Conservation (phyloP, 495 filamentous ascomycete species). For the Penicillium subrubescens region DNA sequence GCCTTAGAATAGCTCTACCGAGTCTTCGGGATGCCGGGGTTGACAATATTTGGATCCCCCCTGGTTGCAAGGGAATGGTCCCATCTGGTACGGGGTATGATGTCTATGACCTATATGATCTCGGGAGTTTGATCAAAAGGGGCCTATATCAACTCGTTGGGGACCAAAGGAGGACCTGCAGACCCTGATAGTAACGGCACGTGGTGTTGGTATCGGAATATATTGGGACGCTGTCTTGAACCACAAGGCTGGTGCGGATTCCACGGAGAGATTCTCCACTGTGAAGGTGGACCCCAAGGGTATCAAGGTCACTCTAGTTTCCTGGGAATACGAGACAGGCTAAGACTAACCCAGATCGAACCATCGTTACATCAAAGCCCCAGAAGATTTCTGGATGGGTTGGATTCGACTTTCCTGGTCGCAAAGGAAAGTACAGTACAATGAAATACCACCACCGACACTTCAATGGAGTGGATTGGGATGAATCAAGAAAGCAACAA, state of each 20-base stretch:
- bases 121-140: conserved; percentile 80
- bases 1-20: conserved; percentile 56
- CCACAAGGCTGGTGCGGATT: conserved; percentile 73
- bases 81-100: conserved; percentile 70
- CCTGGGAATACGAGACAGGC: not conserved
- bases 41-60: conserved; percentile 71
- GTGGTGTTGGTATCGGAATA: conserved; percentile 55
- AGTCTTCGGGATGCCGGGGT: conserved; percentile 62
- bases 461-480: conserved; percentile 71
- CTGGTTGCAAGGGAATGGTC: conserved; percentile 69
- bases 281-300: conserved; percentile 61
- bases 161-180: conserved; percentile 65
- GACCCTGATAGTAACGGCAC: conserved; percentile 50
- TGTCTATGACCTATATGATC: conserved; percentile 74
- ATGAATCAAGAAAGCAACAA: conserved; percentile 54
- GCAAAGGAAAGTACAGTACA: conserved; percentile 58
- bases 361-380: conserved; percentile 51
- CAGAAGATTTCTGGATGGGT: conserved; percentile 70
- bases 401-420: conserved; percentile 65
- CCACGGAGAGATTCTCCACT: conserved; percentile 57
- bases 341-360: conserved; percentile 49
- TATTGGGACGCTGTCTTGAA: conserved; percentile 79
- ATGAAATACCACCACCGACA: conserved; percentile 69
- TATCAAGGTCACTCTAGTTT: conserved; percentile 14
- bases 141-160: conserved; percentile 66